phyloP scores from a whole-genome alignment of 1,139 yeast genomes.

The Suzukiozyma palmioleophila region DNA sequence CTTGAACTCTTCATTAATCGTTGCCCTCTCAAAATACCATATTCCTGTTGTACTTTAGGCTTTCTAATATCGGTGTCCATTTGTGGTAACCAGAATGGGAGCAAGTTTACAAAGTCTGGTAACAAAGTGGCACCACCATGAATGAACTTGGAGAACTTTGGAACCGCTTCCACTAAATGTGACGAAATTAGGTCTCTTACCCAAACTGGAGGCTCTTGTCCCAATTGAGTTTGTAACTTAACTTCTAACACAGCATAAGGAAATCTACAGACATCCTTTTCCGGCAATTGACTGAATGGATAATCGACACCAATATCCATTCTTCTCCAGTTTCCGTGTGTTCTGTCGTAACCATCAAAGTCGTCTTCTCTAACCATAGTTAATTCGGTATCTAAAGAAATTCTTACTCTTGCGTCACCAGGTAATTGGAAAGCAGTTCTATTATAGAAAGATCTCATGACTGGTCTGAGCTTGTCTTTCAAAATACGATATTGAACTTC shows the following conservation, averaged over 20 bases:
- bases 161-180: constrained; percentile 96
- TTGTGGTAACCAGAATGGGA: constrained; percentile 98
- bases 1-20: constrained; percentile 29
- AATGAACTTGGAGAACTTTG: constrained; percentile 93
- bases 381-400: constrained; percentile 92
- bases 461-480: constrained; percentile 84
- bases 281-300: constrained; percentile 85
- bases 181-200: constrained; percentile 86
- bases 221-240: constrained; percentile 92
- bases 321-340: constrained; percentile 94
- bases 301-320: constrained; percentile 97
- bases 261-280: constrained; percentile 81
- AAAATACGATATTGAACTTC: constrained; percentile 89
- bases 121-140: constrained; percentile 90
- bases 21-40: constrained; percentile 49
- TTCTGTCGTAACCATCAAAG: constrained; percentile 88
- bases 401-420: constrained; percentile 98
- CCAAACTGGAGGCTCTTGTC: constrained; percentile 99
- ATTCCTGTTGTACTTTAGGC: constrained; percentile 64
- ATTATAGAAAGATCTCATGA: constrained; percentile 91
- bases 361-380: constrained; percentile 96
- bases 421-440: constrained; percentile 99
- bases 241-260: constrained; percentile 98
- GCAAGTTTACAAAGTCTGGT: constrained; percentile 74
- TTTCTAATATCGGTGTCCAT: constrained; percentile 94